Conservation (phyloP, 2,329 filamentous ascomycete genomes). For the Hypomyces rosellus region DNA sequence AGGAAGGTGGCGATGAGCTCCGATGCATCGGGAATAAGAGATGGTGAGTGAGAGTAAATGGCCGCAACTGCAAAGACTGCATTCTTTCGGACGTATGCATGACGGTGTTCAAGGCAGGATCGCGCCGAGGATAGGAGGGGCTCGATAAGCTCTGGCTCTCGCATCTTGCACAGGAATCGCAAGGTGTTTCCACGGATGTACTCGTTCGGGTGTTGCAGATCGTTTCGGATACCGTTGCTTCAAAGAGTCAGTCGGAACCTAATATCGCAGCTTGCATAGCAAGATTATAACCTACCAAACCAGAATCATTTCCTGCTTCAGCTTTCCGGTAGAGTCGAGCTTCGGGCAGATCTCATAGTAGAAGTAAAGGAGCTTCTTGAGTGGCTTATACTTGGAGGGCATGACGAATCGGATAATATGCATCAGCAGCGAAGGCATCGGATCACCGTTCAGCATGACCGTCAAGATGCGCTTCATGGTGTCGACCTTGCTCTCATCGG, state of each 20-base stretch:
- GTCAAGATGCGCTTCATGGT: slow-evolving; percentile 96
- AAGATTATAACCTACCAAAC: slow-evolving; percentile 62
- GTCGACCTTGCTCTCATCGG: slow-evolving; percentile 85
- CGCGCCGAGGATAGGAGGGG: slow-evolving; percentile 88
- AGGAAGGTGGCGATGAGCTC: slow-evolving; percentile 89
- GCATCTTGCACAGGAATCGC: slow-evolving; percentile 92
- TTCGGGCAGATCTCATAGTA: slow-evolving; percentile 99
- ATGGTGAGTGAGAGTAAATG: slow-evolving; percentile 84
- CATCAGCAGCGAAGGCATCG: slow-evolving; percentile 94
- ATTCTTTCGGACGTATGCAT: slow-evolving; percentile 97
- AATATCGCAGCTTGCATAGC: too few relatives aligned
- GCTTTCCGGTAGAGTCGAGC: slow-evolving; percentile 81
- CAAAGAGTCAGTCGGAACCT: slow-evolving; percentile 3
- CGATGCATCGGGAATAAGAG: slow-evolving; percentile 88
- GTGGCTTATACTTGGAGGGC: slow-evolving; percentile 91
- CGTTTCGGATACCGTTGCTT: slow-evolving; percentile 96
- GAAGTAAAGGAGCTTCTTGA: slow-evolving; percentile 98
- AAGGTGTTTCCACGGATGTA: slow-evolving; percentile 98
- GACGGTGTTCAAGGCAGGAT: slow-evolving; percentile 88
- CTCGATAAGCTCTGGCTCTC: slow-evolving; percentile 92
- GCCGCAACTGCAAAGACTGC: slow-evolving; percentile 92
- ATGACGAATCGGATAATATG: slow-evolving; percentile 99
- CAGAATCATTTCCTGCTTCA: slow-evolving; percentile 99
- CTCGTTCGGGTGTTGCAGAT: slow-evolving; percentile 95
- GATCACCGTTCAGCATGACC: slow-evolving; percentile 96